Evolutionary conservation across 2,329 filamentous ascomycete genomes (phyloP).

Genomic region (Colletotrichum navitas): DNA sequence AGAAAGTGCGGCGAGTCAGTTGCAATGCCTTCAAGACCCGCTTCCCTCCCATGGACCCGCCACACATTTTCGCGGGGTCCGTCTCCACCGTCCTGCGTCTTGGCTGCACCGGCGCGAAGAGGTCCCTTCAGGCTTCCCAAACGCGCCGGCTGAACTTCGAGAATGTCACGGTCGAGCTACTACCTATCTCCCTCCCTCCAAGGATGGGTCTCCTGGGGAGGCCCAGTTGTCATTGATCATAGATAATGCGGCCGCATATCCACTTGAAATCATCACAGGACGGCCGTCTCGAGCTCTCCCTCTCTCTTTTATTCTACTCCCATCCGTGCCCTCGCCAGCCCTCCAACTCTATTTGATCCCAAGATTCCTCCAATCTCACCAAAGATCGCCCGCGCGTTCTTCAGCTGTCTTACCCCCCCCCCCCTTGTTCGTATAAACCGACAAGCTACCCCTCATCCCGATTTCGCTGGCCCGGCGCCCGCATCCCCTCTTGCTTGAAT

Average conservation of each 20-base stretch:
- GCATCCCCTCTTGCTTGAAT: slow-evolving; percentile 12
- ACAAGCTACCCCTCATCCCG: slow-evolving; percentile 4
- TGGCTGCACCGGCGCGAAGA: slow-evolving; percentile 7
- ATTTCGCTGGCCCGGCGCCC: slow-evolving; percentile 35
- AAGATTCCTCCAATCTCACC: slow-evolving; percentile 32
- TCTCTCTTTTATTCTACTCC: background rate
- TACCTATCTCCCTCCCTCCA: slow-evolving; percentile 2
- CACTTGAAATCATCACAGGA: slow-evolving; percentile 1
- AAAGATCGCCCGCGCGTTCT: slow-evolving; percentile 35
- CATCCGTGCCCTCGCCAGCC: slow-evolving; percentile 1
- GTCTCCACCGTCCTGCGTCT: slow-evolving; percentile 31
- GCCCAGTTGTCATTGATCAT: slow-evolving; percentile 9
- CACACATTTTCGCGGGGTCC: slow-evolving; percentile 41
- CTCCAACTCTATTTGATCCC: slow-evolving; percentile 19
- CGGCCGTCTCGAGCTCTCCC: background rate
- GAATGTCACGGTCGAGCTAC: background rate
- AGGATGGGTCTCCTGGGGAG: slow-evolving; percentile 16
- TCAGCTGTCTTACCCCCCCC: slow-evolving; percentile 5
- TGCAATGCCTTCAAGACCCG: slow-evolving; percentile 38
- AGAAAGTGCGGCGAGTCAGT: slow-evolving; percentile 31
- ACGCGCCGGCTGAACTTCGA: slow-evolving; percentile 4
- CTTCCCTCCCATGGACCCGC: slow-evolving; percentile 34
- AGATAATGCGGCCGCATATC: slow-evolving; percentile 15
- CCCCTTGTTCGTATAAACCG: slow-evolving; percentile 21
- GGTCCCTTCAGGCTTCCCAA: slow-evolving; percentile 2